phyloP scores from a whole-genome alignment of 1,284 basidiomycete species.

The Cutaneotrichosporon sp. region DNA sequence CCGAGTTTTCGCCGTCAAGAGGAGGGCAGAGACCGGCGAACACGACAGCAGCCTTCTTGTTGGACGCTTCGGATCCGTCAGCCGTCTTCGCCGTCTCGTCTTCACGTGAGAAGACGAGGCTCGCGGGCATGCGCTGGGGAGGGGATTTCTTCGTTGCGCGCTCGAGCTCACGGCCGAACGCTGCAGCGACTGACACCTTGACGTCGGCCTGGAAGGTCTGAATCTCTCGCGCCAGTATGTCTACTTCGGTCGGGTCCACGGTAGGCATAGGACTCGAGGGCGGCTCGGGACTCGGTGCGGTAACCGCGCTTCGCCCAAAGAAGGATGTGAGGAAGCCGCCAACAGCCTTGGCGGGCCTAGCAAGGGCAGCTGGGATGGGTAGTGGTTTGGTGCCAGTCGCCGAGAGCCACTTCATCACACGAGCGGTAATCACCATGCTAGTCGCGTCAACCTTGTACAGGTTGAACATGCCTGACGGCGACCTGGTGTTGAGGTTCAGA shows the following conservation, averaged over 20 bases:
- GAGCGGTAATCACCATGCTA: constrained; percentile 74
- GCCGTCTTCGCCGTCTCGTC: constrained; percentile 69
- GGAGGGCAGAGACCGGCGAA: constrained; percentile 82
- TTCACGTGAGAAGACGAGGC: constrained; percentile 88
- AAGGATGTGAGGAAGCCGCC: constrained; percentile 69
- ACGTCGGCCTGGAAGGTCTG: constrained; percentile 81
- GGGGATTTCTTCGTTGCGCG: constrained; percentile 95
- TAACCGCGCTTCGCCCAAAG: constrained; percentile 46
- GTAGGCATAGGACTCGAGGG: constrained; percentile 51
- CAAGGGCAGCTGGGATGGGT: constrained; percentile 40
- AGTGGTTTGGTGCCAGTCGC: constrained; percentile 60
- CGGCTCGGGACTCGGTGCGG: constrained; percentile 51
- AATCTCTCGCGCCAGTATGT: constrained; percentile 68
- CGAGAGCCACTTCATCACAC: constrained; percentile 71
- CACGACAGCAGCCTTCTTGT: constrained; percentile 67
- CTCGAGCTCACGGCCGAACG: constrained; percentile 74
- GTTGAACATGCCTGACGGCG: constrained; percentile 63
- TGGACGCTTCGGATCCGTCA: constrained; percentile 62
- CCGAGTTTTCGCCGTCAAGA: constrained; percentile 61
- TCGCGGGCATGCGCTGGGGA: constrained; percentile 72
- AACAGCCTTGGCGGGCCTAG: constrained; percentile 62
- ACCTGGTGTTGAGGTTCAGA: constrained; percentile 53
- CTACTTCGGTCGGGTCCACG: constrained; percentile 60
- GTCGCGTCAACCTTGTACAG: constrained; percentile 66
- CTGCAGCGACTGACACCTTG: constrained; percentile 68